phyloP scores from a whole-genome alignment of 2,329 filamentous ascomycete species.

The Apiospora malaysiana region DNA sequence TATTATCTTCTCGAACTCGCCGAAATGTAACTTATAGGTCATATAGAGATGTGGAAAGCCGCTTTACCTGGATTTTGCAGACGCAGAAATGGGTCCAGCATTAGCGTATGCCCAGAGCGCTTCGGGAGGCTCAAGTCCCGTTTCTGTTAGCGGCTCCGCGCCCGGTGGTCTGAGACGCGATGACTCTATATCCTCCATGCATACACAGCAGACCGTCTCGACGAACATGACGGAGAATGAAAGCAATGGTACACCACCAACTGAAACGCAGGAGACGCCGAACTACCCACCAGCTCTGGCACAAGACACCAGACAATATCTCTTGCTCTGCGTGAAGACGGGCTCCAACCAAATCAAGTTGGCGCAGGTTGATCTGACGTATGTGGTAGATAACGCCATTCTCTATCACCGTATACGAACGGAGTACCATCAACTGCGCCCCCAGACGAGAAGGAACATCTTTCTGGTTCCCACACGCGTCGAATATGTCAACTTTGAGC shows the following conservation, averaged over 20 bases:
- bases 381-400: constrained; percentile 20
- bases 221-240: not conserved
- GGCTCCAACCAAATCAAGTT: constrained; percentile 23
- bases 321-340: constrained; percentile 32
- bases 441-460: not conserved
- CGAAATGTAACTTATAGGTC: too few relatives aligned
- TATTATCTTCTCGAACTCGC: not conserved
- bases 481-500: constrained; percentile 10
- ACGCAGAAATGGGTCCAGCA: not conserved
- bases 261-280: not conserved
- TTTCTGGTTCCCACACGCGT: not conserved
- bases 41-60: not conserved
- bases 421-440: not conserved
- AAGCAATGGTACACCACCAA: not conserved
- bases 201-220: not conserved
- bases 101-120: not conserved
- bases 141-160: not conserved
- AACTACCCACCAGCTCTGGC: constrained; percentile 21
- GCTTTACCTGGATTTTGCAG: not conserved
- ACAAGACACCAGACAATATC: constrained; percentile 27
- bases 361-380: constrained; percentile 29
- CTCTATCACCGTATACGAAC: not conserved
- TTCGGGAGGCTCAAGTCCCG: not conserved
- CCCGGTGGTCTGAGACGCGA: not conserved
- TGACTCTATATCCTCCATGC: not conserved